These are phyloP conservation scores for Celoporthe dispersa DNA, from an alignment of 2,329 filamentous ascomycete genomes.

Conservation along the genomic window DNA sequence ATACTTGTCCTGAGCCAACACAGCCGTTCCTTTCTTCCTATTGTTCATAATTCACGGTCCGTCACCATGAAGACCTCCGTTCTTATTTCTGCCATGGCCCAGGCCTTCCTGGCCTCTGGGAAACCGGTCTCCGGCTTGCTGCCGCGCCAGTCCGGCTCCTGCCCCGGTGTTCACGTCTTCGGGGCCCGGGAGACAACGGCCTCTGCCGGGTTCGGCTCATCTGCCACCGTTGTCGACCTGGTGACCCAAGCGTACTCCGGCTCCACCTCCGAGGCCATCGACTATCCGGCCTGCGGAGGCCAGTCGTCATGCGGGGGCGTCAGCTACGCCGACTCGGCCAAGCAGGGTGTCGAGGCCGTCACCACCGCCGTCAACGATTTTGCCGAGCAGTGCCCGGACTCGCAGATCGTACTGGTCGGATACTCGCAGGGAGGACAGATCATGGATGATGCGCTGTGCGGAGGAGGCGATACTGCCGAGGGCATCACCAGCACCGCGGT, in stretches of 20 bases:
- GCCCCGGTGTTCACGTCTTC: slow-evolving; percentile 53
- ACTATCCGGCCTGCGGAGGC: slow-evolving; percentile 63
- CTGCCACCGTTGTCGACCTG: slow-evolving; percentile 50
- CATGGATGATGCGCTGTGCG: slow-evolving; percentile 65
- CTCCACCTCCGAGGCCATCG: slow-evolving; percentile 51
- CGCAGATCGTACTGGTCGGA: slow-evolving; percentile 63
- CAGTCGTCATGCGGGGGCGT: slow-evolving; percentile 58
- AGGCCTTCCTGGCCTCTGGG: slow-evolving; percentile 29
- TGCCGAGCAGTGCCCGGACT: slow-evolving; percentile 58
- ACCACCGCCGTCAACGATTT: slow-evolving; percentile 60
- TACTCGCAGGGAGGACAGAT: slow-evolving; percentile 70
- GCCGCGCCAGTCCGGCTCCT: slow-evolving; percentile 39
- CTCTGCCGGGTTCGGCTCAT: slow-evolving; percentile 49
- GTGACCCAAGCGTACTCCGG: slow-evolving; percentile 50
- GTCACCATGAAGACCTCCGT: slow-evolving; percentile 26
- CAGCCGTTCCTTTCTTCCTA: slow-evolving; percentile 1
- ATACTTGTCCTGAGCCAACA: background rate
- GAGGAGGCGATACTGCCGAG: slow-evolving; percentile 54
- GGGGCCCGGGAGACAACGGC: slow-evolving; percentile 56
- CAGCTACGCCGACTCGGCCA: slow-evolving; percentile 60
- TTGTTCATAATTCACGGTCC: background rate
- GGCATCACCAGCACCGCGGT: slow-evolving; percentile 50
- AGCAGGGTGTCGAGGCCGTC: slow-evolving; percentile 59
- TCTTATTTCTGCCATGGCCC: slow-evolving; percentile 24
- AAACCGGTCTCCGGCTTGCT: slow-evolving; percentile 33